Base-by-base conservation (phyloP, 768 basidiomycete genomes). In the Kwoniella sp. region DNA sequence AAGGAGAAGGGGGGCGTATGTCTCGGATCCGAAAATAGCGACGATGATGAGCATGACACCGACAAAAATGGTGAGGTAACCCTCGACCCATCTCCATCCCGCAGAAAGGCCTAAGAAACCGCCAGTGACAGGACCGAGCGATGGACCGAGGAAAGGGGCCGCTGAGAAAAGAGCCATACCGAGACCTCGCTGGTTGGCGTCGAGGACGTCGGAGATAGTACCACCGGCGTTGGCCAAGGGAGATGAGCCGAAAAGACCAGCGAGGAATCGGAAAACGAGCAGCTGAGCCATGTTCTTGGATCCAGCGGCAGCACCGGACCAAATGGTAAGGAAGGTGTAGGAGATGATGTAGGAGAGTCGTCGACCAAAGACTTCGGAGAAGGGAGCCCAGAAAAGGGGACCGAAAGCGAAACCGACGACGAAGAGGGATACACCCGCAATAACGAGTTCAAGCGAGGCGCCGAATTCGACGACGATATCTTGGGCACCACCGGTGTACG, bases 151-250 rank as follows among this genome's bases (percentile, higher is more conserved):
- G 68, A 76, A 76, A 13, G 78, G 78, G 2, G 78, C 76, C n/a
- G 78, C 72, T 13, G 72, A 66, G 63, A 77, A 79, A 7, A 79
- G 29, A 17, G 77, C 78, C 78, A 79, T 77, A 30, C 74, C 78
- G 17, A 79, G 57, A 24, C 78, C 78, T 49, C 78, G 56, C 52
- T 76, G 72, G 46, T 73, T 74, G 65, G 78, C 76, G 44, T 75
- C 71, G 33, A 79, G 67, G 13, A 79, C 62, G 50, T 79, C 78
- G 7, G 70, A 67, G 55, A 81, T 78, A 50, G 77, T 69, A 21
- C 77, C 77, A 7, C 82, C 82, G 0, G 81, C 79, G 57, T 82
- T 82, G 55, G 81, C 80, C 19, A 83, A 69, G 0, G 80, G 77
- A 26, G 77, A 77, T 1, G 77, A 68, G 10, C 81, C 82, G 54